Percentiles rank a stretch among this genome's conserved stretches.
Conservation (phyloP, 1,284 basidiomycete genomes). For the Abortiporus biennis region DNA sequence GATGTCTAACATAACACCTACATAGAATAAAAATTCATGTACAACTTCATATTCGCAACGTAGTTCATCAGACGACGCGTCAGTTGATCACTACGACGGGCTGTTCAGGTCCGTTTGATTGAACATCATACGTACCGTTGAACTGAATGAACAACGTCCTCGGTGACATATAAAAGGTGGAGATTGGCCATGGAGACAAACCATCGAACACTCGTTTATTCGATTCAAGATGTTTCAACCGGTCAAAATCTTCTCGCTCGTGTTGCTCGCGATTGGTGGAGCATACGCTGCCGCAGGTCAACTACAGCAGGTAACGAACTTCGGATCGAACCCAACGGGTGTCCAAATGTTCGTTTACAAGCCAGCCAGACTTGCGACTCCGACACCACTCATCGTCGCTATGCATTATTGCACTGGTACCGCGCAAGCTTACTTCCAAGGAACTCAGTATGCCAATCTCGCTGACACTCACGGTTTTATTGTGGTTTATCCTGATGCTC, state of each 20-base stretch:
- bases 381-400: conserved; percentile 43
- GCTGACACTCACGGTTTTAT: conserved; percentile 42
- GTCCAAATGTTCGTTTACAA: conserved; percentile 44
- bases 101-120: too few relatives aligned
- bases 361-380: conserved; percentile 33
- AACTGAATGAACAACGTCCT: too few relatives aligned
- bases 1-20: too few relatives aligned
- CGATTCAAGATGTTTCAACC: too few relatives aligned
- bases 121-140: too few relatives aligned
- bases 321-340: conserved; percentile 45
- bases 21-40: too few relatives aligned
- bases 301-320: conserved; percentile 24
- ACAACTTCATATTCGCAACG: too few relatives aligned
- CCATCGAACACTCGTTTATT: too few relatives aligned
- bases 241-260: neutral
- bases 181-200: too few relatives aligned
- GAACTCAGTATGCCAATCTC: conserved; percentile 40
- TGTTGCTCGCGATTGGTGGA: neutral
- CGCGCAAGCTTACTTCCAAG: conserved; percentile 44
- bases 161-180: too few relatives aligned
- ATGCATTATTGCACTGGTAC: conserved; percentile 47
- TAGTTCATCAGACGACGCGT: too few relatives aligned
- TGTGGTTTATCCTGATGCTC: conserved; percentile 41
- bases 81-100: too few relatives aligned
- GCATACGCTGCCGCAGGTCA: neutral